Evolutionary conservation across 2,329 filamentous ascomycete genomes (phyloP), one percentile per base, ranked within the genome.

Genomic region (Cordyceps cicadae): DNA sequence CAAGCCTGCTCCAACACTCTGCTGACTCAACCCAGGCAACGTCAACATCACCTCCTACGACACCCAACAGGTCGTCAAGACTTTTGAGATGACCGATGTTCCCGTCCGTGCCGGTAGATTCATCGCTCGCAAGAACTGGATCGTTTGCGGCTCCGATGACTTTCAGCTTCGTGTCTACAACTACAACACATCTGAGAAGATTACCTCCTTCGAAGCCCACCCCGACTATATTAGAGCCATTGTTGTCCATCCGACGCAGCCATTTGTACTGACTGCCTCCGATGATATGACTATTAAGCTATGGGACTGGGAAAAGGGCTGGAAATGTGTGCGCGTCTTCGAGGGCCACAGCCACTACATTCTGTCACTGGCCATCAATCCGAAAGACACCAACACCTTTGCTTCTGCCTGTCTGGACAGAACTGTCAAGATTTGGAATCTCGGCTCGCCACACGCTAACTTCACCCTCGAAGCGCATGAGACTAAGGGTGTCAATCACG

Each of bases 21-120:
- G 14, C 43, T 55, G 46, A 54, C 59, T 32, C 29, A n/a, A n/a
- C 17, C 54, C 63, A 92, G 91, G 94, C 75, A 93, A 97, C 80
- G 94, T 96, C 73, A 95, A 97, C 80, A 97, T 99, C 73, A 97
- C 94, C 92, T 97, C 93, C 39, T 96, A 96, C 76, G 93, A 96
- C 77, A 95, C 92, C 56, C 92, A 96, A 75, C 89, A 92, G 65
- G 92, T 97, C 65, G 91, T 99, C 77, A 97, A 97, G 82, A 97
- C 93, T 5, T 99, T 99, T 76, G 94, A 99, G 79, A 87, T 97
- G 66, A 97, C 93, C 72, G 94, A 99, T 81, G 94, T 99, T 55
- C 94, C 94, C 66, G 93, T 99, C 62, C 89, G 94, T 75, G 94
- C 94, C 64, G 94, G 94, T 71, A 90, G 94, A 68, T 99, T 99